These are phyloP conservation scores for Emmonsiellopsis sp. DNA, from an alignment of 2,329 filamentous ascomycete species.

Conservation along the genomic window DNA sequence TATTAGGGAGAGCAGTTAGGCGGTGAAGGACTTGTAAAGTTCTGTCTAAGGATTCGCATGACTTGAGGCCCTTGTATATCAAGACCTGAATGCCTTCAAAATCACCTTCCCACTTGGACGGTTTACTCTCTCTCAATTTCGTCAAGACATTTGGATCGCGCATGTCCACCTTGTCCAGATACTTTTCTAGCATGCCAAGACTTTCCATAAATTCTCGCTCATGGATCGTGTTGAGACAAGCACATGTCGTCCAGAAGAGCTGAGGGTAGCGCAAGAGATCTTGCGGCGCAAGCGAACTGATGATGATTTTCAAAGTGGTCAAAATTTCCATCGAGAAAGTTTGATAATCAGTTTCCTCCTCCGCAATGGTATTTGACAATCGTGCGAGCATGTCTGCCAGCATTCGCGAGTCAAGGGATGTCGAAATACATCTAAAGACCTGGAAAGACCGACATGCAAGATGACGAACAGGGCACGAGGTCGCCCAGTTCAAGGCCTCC, in stretches of 20 bases:
- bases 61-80: slow-evolving; percentile 85
- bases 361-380: slow-evolving; percentile 92
- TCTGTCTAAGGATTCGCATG: slow-evolving; percentile 68
- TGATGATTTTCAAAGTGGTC: slow-evolving; percentile 85
- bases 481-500: slow-evolving; percentile 87
- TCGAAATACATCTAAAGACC: slow-evolving; percentile 88
- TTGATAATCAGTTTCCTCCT: slow-evolving; percentile 88
- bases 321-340: slow-evolving; percentile 97
- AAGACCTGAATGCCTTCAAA: slow-evolving; percentile 82
- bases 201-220: slow-evolving; percentile 91
- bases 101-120: slow-evolving; percentile 75
- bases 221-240: slow-evolving; percentile 92
- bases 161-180: slow-evolving; percentile 77
- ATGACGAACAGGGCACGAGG: slow-evolving; percentile 89
- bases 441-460: slow-evolving; percentile 95
- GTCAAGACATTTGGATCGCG: slow-evolving; percentile 58
- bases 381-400: slow-evolving; percentile 92
- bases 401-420: slow-evolving; percentile 85
- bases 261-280: slow-evolving; percentile 86
- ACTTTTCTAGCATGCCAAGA: slow-evolving; percentile 79
- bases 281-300: slow-evolving; percentile 69
- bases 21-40: slow-evolving; percentile 71
- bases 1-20: slow-evolving; percentile 69
- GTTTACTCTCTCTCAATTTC: slow-evolving; percentile 67
- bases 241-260: slow-evolving; percentile 95